phyloP scores from a whole-genome alignment of 176 grass and related monocot species.

The Rhynchospora breviuscula region DNA sequence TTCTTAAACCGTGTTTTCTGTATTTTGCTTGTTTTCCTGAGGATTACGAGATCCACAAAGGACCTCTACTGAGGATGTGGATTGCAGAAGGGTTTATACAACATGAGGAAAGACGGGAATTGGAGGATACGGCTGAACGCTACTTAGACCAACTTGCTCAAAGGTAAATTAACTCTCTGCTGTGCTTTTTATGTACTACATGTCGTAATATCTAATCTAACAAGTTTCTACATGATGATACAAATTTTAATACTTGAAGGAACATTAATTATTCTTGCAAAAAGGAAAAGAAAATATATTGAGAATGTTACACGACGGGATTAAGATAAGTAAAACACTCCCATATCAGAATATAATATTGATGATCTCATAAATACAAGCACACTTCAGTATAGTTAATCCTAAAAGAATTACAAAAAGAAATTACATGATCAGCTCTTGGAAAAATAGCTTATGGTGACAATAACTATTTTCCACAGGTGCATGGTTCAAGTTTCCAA shows the following conservation, averaged over 20 bases:
- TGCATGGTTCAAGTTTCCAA: constrained; percentile 11
- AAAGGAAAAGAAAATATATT: too few relatives aligned
- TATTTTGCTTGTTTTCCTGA: constrained; percentile 19
- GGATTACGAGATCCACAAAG: neutral
- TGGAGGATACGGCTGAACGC: neutral
- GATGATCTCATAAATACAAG: too few relatives aligned
- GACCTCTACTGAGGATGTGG: neutral
- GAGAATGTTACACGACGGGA: too few relatives aligned
- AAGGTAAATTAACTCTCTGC: neutral
- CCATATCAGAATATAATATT: too few relatives aligned
- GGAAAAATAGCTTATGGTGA: neutral
- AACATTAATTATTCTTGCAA: too few relatives aligned
- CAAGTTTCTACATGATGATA: too few relatives aligned
- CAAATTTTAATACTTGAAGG: too few relatives aligned
- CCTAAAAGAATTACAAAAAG: neutral
- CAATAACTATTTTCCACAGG: neutral
- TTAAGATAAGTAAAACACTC: too few relatives aligned
- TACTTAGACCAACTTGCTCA: neutral
- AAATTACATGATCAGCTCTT: neutral
- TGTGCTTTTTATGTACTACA: neutral
- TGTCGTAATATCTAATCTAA: too few relatives aligned
- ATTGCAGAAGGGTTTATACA: constrained; percentile 16
- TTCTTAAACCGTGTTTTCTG: constrained; percentile 10
- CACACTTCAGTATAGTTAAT: neutral
- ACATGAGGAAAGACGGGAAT: neutral